phyloP scores from a whole-genome alignment of 2,329 filamentous ascomycete species.

The Erysiphe pulchra region DNA sequence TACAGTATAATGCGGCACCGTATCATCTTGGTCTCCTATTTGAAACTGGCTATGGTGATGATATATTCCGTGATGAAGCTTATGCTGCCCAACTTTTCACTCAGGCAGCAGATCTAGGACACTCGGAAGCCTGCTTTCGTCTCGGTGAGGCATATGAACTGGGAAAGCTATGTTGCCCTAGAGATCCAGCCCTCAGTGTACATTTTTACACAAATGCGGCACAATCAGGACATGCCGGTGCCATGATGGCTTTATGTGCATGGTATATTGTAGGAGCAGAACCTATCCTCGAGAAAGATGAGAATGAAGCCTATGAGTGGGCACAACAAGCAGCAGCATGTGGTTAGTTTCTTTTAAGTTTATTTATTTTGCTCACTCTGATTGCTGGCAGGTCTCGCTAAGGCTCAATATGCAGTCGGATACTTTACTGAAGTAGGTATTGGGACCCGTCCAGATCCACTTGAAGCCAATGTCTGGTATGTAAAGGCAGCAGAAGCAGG shows the following conservation, averaged over 20 bases:
- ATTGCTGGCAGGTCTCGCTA: constrained; percentile 13
- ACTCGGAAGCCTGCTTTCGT: constrained; percentile 61
- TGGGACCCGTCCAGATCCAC: constrained; percentile 74
- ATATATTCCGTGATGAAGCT: constrained; percentile 70
- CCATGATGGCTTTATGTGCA: constrained; percentile 95
- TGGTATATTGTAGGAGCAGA: constrained; percentile 96
- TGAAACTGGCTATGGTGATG: constrained; percentile 78
- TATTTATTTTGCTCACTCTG: neutral
- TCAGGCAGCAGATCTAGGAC: constrained; percentile 74
- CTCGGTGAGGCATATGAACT: constrained; percentile 97
- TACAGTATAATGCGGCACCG: constrained; percentile 77
- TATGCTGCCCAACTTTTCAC: constrained; percentile 91
- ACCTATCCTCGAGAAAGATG: constrained; percentile 78
- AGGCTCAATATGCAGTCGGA: constrained; percentile 80
- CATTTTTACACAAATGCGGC: constrained; percentile 94
- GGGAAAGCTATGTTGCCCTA: constrained; percentile 62
- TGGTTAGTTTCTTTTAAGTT: constrained; percentile 29
- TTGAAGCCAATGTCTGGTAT: constrained; percentile 97
- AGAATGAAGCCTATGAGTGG: constrained; percentile 93
- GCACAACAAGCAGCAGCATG: constrained; percentile 62
- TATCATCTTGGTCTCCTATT: constrained; percentile 78
- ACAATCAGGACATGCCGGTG: constrained; percentile 54
- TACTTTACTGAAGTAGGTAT: constrained; percentile 99
- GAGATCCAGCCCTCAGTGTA: constrained; percentile 76
- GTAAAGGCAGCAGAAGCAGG: constrained; percentile 83